These are phyloP conservation scores for Vigna mungo DNA, from an alignment of 306 rosid species.

Conservation along the genomic window DNA sequence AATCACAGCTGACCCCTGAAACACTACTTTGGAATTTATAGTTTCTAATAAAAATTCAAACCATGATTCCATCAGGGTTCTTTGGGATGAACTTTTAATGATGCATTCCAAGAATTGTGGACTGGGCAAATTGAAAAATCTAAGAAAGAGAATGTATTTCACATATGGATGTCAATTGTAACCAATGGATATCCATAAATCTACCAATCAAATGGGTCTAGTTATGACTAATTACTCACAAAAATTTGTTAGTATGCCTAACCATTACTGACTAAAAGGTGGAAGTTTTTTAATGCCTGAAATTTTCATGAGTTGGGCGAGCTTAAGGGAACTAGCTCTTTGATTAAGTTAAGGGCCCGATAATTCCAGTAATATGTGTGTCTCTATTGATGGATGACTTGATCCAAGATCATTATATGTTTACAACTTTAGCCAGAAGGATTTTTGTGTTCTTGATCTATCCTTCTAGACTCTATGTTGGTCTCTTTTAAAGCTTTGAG, in stretches of 20 bases:
- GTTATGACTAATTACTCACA: no score
- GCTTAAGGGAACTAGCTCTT: neutral
- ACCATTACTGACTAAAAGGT: no score
- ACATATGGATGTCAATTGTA: neutral
- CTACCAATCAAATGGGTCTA: no score
- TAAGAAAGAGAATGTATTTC: neutral
- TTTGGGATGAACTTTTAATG: neutral
- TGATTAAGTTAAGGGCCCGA: neutral
- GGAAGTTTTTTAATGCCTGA: no score
- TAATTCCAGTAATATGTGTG: neutral
- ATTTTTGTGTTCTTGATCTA: neutral
- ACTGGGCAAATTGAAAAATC: neutral
- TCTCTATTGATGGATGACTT: neutral
- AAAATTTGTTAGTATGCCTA: no score
- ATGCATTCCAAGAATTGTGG: neutral
- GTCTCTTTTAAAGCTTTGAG: neutral
- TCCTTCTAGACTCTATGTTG: neutral
- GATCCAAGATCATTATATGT: slow-evolving; percentile 1
- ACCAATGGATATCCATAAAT: no score
- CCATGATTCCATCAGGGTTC: neutral
- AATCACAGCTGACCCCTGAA: neutral
- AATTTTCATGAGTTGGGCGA: neutral
- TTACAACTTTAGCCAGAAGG: neutral
- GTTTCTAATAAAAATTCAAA: neutral
- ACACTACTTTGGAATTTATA: neutral